These are phyloP conservation scores for Alisma plantagoaquatica DNA, from an alignment of 106 monocot species.

Conservation along the genomic window DNA sequence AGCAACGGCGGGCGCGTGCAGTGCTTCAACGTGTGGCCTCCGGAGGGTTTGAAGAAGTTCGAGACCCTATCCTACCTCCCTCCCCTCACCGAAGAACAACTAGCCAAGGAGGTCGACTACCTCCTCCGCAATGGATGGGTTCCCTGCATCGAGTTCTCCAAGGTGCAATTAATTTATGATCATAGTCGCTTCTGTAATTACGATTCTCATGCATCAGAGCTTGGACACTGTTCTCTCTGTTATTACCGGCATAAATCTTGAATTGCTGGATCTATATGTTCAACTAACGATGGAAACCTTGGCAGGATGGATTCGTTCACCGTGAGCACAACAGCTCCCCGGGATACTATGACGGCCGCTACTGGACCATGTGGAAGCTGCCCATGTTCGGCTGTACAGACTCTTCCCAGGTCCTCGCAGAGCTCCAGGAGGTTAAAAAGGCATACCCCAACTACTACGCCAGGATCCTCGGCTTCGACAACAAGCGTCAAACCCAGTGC, in stretches of 20 bases:
- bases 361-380: slow-evolving; percentile 39
- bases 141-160: slow-evolving; percentile 22
- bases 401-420: slow-evolving; percentile 17
- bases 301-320: slow-evolving; percentile 20
- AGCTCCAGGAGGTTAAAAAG: slow-evolving; percentile 24
- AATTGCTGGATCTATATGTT: background rate
- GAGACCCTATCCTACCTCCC: slow-evolving; percentile 36
- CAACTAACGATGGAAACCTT: background rate
- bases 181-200: too few relatives aligned
- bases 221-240: too few relatives aligned
- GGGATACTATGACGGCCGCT: slow-evolving; percentile 28
- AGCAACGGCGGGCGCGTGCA: slow-evolving; percentile 49
- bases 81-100: background rate
- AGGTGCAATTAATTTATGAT: too few relatives aligned
- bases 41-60: slow-evolving; percentile 21
- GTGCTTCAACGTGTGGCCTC: slow-evolving; percentile 47
- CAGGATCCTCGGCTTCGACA: slow-evolving; percentile 32
- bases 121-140: slow-evolving; percentile 24
- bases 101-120: slow-evolving; percentile 27
- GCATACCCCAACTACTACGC: slow-evolving; percentile 23
- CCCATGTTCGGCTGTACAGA: slow-evolving; percentile 35
- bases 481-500: slow-evolving; percentile 28
- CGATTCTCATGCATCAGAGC: too few relatives aligned
- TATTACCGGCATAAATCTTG: background rate
- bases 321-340: slow-evolving; percentile 12